Evolutionary conservation across 2,329 filamentous ascomycete genomes (phyloP), one percentile per base, ranked within the genome.

Genomic region (Gyromitra esculenta): DNA sequence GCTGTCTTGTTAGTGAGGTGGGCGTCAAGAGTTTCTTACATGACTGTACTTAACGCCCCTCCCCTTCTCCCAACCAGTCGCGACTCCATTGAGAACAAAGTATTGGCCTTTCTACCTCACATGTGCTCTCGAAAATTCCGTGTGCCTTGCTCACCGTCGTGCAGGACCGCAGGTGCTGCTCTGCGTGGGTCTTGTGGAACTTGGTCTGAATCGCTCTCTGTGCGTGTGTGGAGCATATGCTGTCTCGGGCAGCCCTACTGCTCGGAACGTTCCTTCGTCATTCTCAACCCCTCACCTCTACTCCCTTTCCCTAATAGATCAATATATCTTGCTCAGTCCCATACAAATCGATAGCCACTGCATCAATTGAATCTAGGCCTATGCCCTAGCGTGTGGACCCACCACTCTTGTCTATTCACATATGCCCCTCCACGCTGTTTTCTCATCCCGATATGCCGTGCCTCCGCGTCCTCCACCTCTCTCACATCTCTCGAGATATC

Each of bases 201-300:
- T 57, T 25, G 45, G 64, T 15, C 54, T 62, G 43, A 48, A 5
- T 18, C 35, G 50, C 57, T 64, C 62, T 70, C 50, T 35, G 41
- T 62, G 45, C 2, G 11, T 45, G 21, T 63, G 41, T 35, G 41
- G 54, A 37, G 45, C 21, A 63, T 43, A 69, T 65, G 75, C 54
- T 75, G 75, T 77, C 64, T 77, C 57, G 64, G 50, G 43, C 70
- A 77, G 75, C 75, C 75, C 75, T 77, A 77, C 73, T 75, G 50
- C 75, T 64, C 60, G 48, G 56, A 73, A 77, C 57, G 64, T 73
- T 25, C 50, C 73, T 31, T 65, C 69, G 43, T 77, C 70, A 41
- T 68, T 43, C 74, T 74, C 15, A 41, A 50, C 25, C 56, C 21
- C 71, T 54, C 45, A 21, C 37, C 63, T 66, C 13, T 57, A 25